Evolutionary conservation across 73 alveolate genomes (phyloP), one percentile per base, ranked within the genome.

Genomic region (Paraurostyla sp.): DNA sequence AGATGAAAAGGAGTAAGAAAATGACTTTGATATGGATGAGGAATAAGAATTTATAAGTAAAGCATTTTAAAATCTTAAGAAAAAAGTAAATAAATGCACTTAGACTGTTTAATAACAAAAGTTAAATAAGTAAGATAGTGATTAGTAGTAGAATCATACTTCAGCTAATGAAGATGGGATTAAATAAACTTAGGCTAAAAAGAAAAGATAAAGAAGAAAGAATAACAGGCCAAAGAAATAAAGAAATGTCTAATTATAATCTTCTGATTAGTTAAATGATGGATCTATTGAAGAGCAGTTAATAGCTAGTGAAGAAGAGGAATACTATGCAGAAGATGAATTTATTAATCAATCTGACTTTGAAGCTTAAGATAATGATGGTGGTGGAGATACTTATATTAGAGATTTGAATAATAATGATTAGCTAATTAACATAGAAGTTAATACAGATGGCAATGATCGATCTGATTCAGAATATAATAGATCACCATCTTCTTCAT

Each of bases 61-160:
- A 25, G 65, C 25, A 43, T n/a, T 73, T 41, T 18, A 43, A 25
- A 18, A 45, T 45, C 6, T 73, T 18, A 40, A 43, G 68, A 73
- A 73, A 50, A 73, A 73, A 38, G 56, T 73, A 22, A 73, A 73
- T 73, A 48, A 73, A 30, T 48, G 86, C 71, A 73, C 86, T 46
- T 29, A 73, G 29, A 73, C 86, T 45, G 29, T 48, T 9, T 15
- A 46, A 46, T 46, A 46, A 15, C 13, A 18, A 46, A 18, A 46
- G 57, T 15, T n/a, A n/a, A n/a, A n/a, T n/a, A n/a, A n/a, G n/a
- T n/a, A n/a, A n/a, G n/a, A n/a, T n/a, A n/a, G n/a, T n/a, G n/a
- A n/a, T n/a, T n/a, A n/a, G n/a, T n/a, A n/a, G n/a, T n/a, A n/a
- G n/a, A n/a, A n/a, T n/a, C n/a, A n/a, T n/a, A n/a, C n/a, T n/a